phyloP scores from a whole-genome alignment of 768 basidiomycete species.

The Rhizopogon sp. region DNA sequence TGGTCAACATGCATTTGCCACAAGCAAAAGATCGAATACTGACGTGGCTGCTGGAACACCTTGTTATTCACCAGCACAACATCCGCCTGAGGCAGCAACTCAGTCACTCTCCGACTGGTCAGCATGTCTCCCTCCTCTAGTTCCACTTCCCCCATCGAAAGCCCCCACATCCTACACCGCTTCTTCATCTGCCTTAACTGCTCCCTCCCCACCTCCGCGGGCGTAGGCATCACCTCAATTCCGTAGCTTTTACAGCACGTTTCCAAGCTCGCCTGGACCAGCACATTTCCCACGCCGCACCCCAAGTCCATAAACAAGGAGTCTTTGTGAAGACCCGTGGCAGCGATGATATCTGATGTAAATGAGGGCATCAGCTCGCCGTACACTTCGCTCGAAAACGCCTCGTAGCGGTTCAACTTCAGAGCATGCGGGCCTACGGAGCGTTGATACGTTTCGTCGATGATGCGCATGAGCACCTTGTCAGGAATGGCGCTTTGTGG shows the following conservation, averaged over 20 bases:
- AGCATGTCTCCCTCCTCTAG: slow-evolving; percentile 87
- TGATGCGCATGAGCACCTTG: slow-evolving; percentile 65
- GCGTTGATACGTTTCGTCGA: slow-evolving; percentile 92
- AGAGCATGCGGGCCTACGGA: slow-evolving; percentile 88
- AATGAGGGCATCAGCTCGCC: slow-evolving; percentile 86
- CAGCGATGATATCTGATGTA: slow-evolving; percentile 46
- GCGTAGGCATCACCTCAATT: slow-evolving; percentile 72
- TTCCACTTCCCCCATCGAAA: slow-evolving; percentile 69
- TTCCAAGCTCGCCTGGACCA: slow-evolving; percentile 77
- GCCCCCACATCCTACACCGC: slow-evolving; percentile 89
- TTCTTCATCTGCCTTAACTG: slow-evolving; percentile 72
- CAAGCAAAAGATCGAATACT: slow-evolving; percentile 27
- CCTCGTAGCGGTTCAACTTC: slow-evolving; percentile 72
- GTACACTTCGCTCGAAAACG: slow-evolving; percentile 82
- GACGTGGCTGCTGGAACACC: slow-evolving; percentile 70
- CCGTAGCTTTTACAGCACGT: slow-evolving; percentile 76
- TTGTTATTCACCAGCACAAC: slow-evolving; percentile 91
- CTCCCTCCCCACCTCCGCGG: slow-evolving; percentile 72
- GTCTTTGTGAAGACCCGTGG: slow-evolving; percentile 44
- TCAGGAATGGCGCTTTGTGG: slow-evolving; percentile 50
- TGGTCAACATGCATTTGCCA: slow-evolving; percentile 1
- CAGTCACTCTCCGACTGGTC: slow-evolving; percentile 55
- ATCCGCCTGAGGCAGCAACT: slow-evolving; percentile 76
- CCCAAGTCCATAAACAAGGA: slow-evolving; percentile 82
- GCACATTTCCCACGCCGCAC: slow-evolving; percentile 82